Evolutionary conservation across 2,329 filamentous ascomycete species (phyloP).

Genomic region (Microdochium trichocladiopsis): DNA sequence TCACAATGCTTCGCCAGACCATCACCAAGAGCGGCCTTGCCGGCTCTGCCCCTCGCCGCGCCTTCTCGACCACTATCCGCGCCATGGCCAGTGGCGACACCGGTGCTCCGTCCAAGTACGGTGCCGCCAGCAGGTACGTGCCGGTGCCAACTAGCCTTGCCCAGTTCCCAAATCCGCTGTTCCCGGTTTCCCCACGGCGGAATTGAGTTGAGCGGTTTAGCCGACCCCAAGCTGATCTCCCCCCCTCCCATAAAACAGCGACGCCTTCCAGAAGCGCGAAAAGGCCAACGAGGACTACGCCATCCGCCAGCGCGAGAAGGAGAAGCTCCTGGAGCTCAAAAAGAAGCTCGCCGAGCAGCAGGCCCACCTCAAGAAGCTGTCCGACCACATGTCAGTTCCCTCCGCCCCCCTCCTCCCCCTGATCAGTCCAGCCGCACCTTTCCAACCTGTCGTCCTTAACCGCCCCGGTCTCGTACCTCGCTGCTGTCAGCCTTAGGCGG

Average conservation of each 20-base stretch:
- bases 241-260: slow-evolving; percentile 42
- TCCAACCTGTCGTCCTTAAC: too few relatives aligned
- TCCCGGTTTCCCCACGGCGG: too few relatives aligned
- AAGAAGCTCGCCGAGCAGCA: slow-evolving; percentile 71
- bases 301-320: slow-evolving; percentile 80
- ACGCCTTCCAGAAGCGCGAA: slow-evolving; percentile 90
- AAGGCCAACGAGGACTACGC: slow-evolving; percentile 77
- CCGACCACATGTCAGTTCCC: slow-evolving; percentile 84
- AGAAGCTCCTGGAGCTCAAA: slow-evolving; percentile 77
- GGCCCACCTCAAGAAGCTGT: slow-evolving; percentile 75
- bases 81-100: slow-evolving; percentile 66
- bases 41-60: slow-evolving; percentile 38
- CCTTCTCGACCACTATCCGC: slow-evolving; percentile 57
- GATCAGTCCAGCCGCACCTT: too few relatives aligned
- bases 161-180: background rate
- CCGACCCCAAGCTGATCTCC: too few relatives aligned
- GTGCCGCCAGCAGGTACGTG: slow-evolving; percentile 30
- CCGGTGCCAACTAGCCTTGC: slow-evolving; percentile 30
- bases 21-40: slow-evolving; percentile 51
- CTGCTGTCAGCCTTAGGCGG: too few relatives aligned
- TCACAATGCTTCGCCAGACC: slow-evolving; percentile 61
- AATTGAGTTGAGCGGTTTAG: too few relatives aligned
- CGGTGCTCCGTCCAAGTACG: slow-evolving; percentile 49
- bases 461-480: background rate
- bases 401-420: too few relatives aligned